phyloP scores from a whole-genome alignment of 139 green algal species.

The Pleodorina starrii region DNA sequence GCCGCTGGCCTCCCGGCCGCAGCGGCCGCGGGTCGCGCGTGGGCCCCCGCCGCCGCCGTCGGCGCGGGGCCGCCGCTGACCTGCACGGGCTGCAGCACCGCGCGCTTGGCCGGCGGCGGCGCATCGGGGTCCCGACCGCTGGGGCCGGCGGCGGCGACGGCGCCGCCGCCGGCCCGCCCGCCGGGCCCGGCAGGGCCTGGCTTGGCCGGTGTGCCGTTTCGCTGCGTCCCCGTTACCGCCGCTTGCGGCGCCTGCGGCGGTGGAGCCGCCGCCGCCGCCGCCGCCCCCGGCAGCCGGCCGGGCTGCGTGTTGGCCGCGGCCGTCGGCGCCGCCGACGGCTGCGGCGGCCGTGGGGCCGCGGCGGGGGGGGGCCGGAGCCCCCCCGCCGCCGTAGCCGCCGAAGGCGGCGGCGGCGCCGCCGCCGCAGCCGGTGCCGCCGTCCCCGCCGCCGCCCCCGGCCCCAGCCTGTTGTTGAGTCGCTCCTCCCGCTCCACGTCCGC shows the following conservation, averaged over 20 bases:
- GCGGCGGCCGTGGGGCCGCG: background rate
- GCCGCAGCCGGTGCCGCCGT: background rate
- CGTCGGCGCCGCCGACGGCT: background rate
- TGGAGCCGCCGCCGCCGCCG: background rate
- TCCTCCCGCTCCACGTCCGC: constrained; percentile 22
- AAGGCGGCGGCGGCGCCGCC: background rate
- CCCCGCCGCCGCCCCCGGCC: background rate
- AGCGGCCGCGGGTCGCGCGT: too few relatives aligned
- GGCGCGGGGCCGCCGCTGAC: background rate
- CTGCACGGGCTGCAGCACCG: background rate
- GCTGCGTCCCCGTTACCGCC: background rate
- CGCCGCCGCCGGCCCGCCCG: background rate
- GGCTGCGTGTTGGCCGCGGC: too few relatives aligned
- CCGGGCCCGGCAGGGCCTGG: background rate
- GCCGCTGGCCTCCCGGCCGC: too few relatives aligned
- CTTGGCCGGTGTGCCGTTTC: background rate
- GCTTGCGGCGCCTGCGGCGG: background rate
- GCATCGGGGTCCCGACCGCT: background rate
- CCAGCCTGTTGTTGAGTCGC: background rate
- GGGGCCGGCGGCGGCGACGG: background rate
- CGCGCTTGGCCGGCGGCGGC: constrained; percentile 35
- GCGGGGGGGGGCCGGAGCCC: background rate
- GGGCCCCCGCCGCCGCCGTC: too few relatives aligned
- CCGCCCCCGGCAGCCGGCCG: background rate
- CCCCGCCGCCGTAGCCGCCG: background rate